Evolutionary conservation across 2,329 filamentous ascomycete genomes (phyloP).

Genomic region (Emericellopsis atlantica): DNA sequence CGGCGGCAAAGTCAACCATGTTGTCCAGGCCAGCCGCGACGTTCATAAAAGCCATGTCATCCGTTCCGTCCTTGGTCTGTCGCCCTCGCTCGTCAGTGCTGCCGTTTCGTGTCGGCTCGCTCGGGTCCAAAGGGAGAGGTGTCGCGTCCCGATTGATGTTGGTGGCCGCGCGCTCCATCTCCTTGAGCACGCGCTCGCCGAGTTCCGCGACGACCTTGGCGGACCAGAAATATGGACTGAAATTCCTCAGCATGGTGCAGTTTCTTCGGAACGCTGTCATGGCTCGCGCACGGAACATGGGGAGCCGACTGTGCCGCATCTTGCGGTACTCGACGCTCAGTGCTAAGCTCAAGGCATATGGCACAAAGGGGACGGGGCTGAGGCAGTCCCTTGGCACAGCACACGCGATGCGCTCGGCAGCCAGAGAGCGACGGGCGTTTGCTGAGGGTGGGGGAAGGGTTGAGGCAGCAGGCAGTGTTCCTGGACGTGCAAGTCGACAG

Average conservation of each 20-base stretch:
- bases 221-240: slow-evolving; percentile 46
- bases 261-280: slow-evolving; percentile 41
- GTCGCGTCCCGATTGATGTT: slow-evolving; percentile 24
- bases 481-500: slow-evolving; percentile 35
- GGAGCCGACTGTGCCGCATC: slow-evolving; percentile 46
- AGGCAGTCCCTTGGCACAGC: slow-evolving; percentile 38
- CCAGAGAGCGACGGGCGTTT: slow-evolving; percentile 44
- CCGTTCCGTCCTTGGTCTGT: slow-evolving; percentile 1
- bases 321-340: slow-evolving; percentile 51
- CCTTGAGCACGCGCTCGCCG: slow-evolving; percentile 39
- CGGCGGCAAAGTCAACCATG: slow-evolving; percentile 25
- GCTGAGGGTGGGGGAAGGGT: slow-evolving; percentile 33
- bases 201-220: slow-evolving; percentile 40
- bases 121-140: slow-evolving; percentile 9
- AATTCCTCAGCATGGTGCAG: slow-evolving; percentile 36
- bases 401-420: slow-evolving; percentile 43
- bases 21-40: slow-evolving; percentile 16
- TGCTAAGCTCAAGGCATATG: slow-evolving; percentile 48
- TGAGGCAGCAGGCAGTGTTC: slow-evolving; percentile 23
- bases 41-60: slow-evolving; percentile 13
- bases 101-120: neutral
- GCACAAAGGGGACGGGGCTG: slow-evolving; percentile 44
- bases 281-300: slow-evolving; percentile 44
- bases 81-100: too few species aligned
- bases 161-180: slow-evolving; percentile 41